Evolutionary conservation across 2,329 filamentous ascomycete species (phyloP).

Genomic region (Arthrobotrys entomopaga): DNA sequence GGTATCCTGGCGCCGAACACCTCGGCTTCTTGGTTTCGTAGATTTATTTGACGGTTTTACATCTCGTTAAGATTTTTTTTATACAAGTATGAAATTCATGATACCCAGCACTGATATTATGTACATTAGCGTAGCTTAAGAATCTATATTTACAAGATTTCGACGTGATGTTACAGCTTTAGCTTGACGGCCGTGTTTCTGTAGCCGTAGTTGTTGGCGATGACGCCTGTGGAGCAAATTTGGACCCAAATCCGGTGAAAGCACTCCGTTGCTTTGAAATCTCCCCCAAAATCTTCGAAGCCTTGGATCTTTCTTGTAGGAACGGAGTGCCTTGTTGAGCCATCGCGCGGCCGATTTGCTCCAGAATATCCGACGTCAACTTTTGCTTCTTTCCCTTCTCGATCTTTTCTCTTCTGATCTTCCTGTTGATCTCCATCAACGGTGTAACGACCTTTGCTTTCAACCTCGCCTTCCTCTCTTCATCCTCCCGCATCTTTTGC

Average conservation of each 20-base stretch:
- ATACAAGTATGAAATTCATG: conserved; percentile 18
- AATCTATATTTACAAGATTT: conserved; percentile 45
- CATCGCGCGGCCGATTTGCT: conserved; percentile 72
- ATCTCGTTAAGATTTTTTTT: not conserved
- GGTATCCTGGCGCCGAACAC: conserved; percentile 57
- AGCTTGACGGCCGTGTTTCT: conserved; percentile 3
- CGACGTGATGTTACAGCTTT: not conserved
- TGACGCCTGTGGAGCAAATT: not conserved
- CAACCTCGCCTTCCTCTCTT: conserved; percentile 62
- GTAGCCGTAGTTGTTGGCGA: conserved; percentile 1
- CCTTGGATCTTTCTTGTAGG: conserved; percentile 36
- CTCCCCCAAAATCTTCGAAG: conserved; percentile 28
- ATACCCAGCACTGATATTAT: conserved; percentile 52
- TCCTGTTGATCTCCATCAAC: conserved; percentile 70
- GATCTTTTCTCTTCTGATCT: conserved; percentile 67
- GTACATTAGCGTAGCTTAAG: conserved; percentile 47
- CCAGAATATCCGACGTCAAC: conserved; percentile 70
- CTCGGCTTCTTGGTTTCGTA: conserved; percentile 58
- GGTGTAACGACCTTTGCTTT: conserved; percentile 64
- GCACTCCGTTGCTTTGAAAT: conserved; percentile 25
- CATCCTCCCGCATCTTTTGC: conserved; percentile 71
- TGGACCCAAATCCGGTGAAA: conserved; percentile 22
- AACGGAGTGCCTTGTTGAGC: conserved; percentile 65
- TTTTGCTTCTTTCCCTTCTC: conserved; percentile 67
- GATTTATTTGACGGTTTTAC: not conserved